phyloP scores from a whole-genome alignment of 2,329 filamentous ascomycete species.

The Leptographium wingfieldii region DNA sequence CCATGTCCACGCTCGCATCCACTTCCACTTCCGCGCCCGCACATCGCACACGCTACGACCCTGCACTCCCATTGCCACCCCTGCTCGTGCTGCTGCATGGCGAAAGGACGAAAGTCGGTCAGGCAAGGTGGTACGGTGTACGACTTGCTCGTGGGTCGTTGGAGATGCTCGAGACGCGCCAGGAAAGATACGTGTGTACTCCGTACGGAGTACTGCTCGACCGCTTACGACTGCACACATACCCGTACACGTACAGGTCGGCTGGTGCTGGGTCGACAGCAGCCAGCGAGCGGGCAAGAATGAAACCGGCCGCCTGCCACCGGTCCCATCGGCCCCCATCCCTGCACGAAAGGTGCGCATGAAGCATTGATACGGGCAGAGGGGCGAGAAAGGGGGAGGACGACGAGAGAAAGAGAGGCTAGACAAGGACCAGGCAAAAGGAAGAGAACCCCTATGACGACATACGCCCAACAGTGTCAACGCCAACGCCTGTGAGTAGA shows the following conservation, averaged over 20 bases:
- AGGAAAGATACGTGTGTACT: neutral
- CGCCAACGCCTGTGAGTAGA: neutral
- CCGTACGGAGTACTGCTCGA: neutral
- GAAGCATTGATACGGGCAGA: neutral
- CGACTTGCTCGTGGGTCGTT: neutral
- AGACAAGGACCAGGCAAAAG: neutral
- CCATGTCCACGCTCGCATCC: neutral
- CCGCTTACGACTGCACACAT: neutral
- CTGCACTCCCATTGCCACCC: neutral
- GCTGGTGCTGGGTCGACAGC: neutral
- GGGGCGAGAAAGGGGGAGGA: neutral
- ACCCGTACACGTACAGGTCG: too few relatives aligned
- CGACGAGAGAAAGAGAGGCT: neutral
- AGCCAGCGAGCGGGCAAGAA: neutral
- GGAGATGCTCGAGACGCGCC: neutral
- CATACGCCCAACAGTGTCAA: neutral
- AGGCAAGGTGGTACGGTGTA: neutral
- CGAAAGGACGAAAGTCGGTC: neutral
- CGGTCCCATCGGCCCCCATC: neutral
- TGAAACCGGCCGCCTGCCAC: neutral
- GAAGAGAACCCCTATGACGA: neutral
- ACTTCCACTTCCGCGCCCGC: neutral
- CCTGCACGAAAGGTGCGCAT: neutral
- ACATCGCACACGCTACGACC: neutral
- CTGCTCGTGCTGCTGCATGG: neutral